Evolutionary conservation across 495 filamentous ascomycete species (phyloP).

Genomic region (Aspergillus leporis): DNA sequence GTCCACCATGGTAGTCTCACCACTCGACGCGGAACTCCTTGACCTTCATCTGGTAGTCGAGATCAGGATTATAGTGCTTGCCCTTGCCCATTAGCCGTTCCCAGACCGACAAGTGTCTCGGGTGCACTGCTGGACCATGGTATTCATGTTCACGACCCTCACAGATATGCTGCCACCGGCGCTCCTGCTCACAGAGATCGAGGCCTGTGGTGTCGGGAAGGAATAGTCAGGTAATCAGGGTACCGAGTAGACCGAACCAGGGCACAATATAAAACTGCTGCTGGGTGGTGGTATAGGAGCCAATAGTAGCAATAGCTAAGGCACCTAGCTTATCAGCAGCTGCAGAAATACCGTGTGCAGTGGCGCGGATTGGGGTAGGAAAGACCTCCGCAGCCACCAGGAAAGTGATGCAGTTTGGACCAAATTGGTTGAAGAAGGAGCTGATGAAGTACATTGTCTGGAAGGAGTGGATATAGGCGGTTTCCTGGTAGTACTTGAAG

Average conservation of each 20-base stretch:
- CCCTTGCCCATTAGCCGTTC: slow-evolving; percentile 70
- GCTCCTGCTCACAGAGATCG: slow-evolving; percentile 91
- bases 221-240: slow-evolving; percentile 74
- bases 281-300: slow-evolving; percentile 80
- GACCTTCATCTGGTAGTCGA: slow-evolving; percentile 77
- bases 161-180: slow-evolving; percentile 79
- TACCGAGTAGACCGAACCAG: slow-evolving; percentile 86
- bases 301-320: slow-evolving; percentile 76
- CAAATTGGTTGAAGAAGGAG: slow-evolving; percentile 96
- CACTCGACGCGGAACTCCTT: slow-evolving; percentile 73
- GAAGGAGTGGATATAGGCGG: slow-evolving; percentile 70
- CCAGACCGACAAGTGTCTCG: slow-evolving; percentile 79
- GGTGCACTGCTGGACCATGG: slow-evolving; percentile 85
- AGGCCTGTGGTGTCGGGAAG: slow-evolving; percentile 91
- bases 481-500: slow-evolving; percentile 71
- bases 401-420: slow-evolving; percentile 90
- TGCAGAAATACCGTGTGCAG: slow-evolving; percentile 86
- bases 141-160: slow-evolving; percentile 73
- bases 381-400: slow-evolving; percentile 88
- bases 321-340: slow-evolving; percentile 83
- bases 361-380: slow-evolving; percentile 85
- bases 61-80: slow-evolving; percentile 75
- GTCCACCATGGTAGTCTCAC: slow-evolving; percentile 52
- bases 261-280: slow-evolving; percentile 87
- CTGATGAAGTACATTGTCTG: slow-evolving; percentile 91